A percentile compares a stretch with the other conserved stretches of the same genome.
phyloP scores from a whole-genome alignment of 2,329 filamentous ascomycete genomes.

The Penicillium sumatraense region DNA sequence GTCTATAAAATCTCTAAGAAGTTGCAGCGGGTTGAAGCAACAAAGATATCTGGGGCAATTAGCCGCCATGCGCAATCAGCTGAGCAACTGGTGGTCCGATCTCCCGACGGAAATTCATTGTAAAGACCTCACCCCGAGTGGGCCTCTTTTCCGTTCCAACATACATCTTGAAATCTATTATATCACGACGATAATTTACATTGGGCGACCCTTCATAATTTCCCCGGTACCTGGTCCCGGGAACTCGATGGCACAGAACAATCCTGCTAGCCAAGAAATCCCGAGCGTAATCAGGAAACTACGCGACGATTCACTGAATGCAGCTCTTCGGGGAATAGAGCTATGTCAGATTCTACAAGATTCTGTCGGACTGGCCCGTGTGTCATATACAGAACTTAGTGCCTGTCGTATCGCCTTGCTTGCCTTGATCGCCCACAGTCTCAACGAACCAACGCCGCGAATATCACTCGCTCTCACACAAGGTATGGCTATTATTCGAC shows the following conservation, averaged over 20 bases:
- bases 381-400: conserved; percentile 58
- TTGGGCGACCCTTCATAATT: conserved; percentile 56
- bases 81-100: conserved; percentile 37
- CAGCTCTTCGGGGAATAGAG: conserved; percentile 51
- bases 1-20: conserved; percentile 34
- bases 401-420: conserved; percentile 56
- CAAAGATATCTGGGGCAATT: conserved; percentile 34
- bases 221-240: conserved; percentile 6
- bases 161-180: conserved; percentile 54
- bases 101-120: conserved; percentile 33
- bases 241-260: not conserved
- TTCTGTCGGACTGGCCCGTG: conserved; percentile 52
- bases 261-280: not conserved
- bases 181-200: conserved; percentile 54
- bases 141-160: conserved; percentile 46
- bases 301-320: conserved; percentile 52
- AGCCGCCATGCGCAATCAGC: conserved; percentile 29
- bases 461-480: conserved; percentile 40
- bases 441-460: conserved; percentile 28
- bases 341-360: conserved; percentile 51
- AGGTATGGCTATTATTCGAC: conserved; percentile 52
- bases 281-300: conserved; percentile 26
- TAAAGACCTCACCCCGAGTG: conserved; percentile 38
- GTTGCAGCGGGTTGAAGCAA: conserved; percentile 30
- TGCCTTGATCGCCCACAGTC: conserved; percentile 39